These are phyloP conservation scores for Alternaria metachromatica DNA, from an alignment of 2,329 filamentous ascomycete species.

Conservation along the genomic window DNA sequence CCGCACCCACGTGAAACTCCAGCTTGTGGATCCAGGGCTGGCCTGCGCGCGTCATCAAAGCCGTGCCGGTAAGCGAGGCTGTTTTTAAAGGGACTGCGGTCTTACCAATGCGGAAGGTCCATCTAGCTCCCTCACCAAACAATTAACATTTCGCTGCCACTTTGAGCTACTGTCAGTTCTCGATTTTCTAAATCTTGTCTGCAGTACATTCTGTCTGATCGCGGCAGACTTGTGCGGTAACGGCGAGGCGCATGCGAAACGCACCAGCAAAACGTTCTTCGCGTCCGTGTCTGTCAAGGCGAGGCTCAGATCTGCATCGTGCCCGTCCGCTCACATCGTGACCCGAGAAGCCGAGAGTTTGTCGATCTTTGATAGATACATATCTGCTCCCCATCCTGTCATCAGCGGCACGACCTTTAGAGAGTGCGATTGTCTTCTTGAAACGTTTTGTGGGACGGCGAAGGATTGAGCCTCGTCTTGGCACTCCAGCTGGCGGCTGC, in stretches of 20 bases:
- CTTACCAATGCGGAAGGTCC: slow-evolving; percentile 13
- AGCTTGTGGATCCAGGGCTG: slow-evolving; percentile 33
- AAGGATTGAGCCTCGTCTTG: slow-evolving; percentile 20
- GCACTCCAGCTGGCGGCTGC: slow-evolving; percentile 1
- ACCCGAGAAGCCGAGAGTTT: not conserved
- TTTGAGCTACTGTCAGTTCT: not conserved
- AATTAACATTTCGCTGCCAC: not conserved
- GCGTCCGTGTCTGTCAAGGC: not conserved
- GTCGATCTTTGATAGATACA: not conserved
- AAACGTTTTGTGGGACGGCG: not conserved
- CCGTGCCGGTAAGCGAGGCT: slow-evolving; percentile 37
- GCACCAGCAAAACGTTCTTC: slow-evolving; percentile 16
- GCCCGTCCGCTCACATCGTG: slow-evolving; percentile 4
- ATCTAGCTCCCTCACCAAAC: not conserved
- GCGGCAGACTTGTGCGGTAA: slow-evolving; percentile 8
- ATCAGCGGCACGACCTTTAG: not conserved
- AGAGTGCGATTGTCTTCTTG: not conserved
- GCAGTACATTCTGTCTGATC: not conserved
- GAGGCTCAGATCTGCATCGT: slow-evolving; percentile 12
- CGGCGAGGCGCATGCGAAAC: slow-evolving; percentile 27
- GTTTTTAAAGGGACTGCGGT: slow-evolving; percentile 5
- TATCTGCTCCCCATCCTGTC: not conserved
- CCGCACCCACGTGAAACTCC: slow-evolving; percentile 46
- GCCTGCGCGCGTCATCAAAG: slow-evolving; percentile 44
- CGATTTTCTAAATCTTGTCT: not conserved